Percentiles rank a stretch among this genome's conserved stretches.
These are phyloP conservation scores for Trichoderma asperellum DNA, from an alignment of 2,329 filamentous ascomycete species.

Conservation along the genomic window DNA sequence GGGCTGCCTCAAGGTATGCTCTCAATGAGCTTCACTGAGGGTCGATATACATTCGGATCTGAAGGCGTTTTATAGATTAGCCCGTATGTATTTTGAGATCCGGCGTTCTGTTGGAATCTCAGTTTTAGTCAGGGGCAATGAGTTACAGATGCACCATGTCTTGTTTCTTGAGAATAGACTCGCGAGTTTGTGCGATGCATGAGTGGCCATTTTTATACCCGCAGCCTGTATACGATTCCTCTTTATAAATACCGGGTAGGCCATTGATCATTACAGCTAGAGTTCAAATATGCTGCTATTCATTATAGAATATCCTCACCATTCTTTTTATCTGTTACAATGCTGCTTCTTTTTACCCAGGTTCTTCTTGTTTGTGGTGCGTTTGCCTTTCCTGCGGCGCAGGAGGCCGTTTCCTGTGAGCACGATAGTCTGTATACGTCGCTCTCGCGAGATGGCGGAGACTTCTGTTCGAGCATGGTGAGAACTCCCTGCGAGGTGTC, in stretches of 20 bases:
- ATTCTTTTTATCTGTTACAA: constrained; percentile 3
- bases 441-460: constrained; percentile 34
- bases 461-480: constrained; percentile 40
- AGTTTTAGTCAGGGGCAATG: constrained; percentile 12
- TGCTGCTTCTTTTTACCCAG: constrained; percentile 9
- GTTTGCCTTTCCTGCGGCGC: constrained; percentile 26
- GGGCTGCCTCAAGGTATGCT: background rate
- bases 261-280: background rate
- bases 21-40: background rate
- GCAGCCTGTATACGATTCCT: background rate
- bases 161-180: constrained; percentile 2
- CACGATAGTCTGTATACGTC: constrained; percentile 41
- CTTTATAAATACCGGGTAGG: background rate
- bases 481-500: constrained; percentile 31
- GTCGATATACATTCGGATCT: background rate
- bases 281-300: background rate
- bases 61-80: background rate
- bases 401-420: constrained; percentile 32
- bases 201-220: background rate
- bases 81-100: background rate
- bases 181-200: background rate
- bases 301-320: background rate
- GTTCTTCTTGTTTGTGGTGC: constrained; percentile 5
- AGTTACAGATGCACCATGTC: constrained; percentile 25
- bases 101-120: background rate